A percentile compares a stretch with the other conserved stretches of the same genome.
Conservation (phyloP, 768 basidiomycete genomes). For the Roridomyces roridus region DNA sequence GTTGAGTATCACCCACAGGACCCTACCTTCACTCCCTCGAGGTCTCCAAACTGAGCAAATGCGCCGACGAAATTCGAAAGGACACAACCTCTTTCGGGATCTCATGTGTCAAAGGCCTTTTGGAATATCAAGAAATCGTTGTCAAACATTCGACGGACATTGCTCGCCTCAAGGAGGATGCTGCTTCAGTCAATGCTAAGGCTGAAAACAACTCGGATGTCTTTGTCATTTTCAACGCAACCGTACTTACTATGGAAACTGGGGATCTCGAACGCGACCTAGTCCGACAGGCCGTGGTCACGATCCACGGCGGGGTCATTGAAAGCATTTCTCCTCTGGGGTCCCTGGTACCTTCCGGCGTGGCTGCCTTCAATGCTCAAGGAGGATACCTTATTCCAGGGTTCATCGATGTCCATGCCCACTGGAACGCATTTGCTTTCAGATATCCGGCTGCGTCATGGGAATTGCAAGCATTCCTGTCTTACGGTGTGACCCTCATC, state of each 20-base stretch:
- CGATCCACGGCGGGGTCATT: conserved; percentile 65
- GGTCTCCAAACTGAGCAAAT: conserved; percentile 55
- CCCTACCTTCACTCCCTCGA: conserved; percentile 70
- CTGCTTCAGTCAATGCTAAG: conserved; percentile 30
- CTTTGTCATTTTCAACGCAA: conserved; percentile 71
- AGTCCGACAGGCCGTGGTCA: conserved; percentile 55
- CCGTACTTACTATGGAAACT: conserved; percentile 71
- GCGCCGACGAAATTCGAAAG: conserved; percentile 50
- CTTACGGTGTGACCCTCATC: conserved; percentile 77
- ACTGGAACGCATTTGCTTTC: conserved; percentile 64
- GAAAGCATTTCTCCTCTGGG: conserved; percentile 47
- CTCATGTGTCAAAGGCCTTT: conserved; percentile 58
- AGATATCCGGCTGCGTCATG: conserved; percentile 70
- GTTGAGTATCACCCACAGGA: conserved; percentile 41
- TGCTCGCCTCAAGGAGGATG: conserved; percentile 61
- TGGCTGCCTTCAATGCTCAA: conserved; percentile 59
- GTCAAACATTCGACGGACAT: conserved; percentile 69
- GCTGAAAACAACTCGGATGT: conserved; percentile 43
- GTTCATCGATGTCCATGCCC: conserved; percentile 80
- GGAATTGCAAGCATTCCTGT: conserved; percentile 78
- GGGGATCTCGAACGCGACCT: conserved; percentile 56
- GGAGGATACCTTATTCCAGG: conserved; percentile 77
- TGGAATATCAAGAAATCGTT: conserved; percentile 64
- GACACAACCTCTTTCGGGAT: conserved; percentile 67
- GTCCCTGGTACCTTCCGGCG: conserved; percentile 40